Evolutionary conservation across 768 basidiomycete genomes (phyloP), one percentile per base, ranked within the genome.

Genomic region (Russula sp.): DNA sequence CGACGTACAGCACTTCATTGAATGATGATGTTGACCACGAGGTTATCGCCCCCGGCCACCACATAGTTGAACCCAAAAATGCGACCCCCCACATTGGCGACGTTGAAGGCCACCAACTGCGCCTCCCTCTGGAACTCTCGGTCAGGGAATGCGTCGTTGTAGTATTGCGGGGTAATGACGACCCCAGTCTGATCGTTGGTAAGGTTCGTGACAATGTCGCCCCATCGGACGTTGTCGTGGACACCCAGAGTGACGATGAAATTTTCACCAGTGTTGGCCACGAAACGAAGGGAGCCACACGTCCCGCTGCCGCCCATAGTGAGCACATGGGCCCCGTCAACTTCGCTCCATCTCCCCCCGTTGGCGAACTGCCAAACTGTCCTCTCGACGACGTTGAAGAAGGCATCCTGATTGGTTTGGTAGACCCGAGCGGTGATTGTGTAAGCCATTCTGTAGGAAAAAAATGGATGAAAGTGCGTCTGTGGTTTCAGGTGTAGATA

Each of bases 191-290:
- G 8, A 4, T 31, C 42, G 20, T 6, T 27, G 4, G 14, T 27
- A 40, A 77, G 70, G 55, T 74, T 70, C 4, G 76, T 70, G 57
- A 77, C 69, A 45, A 74, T 71, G 63, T 79, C 77, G 68, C 71
- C 69, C 79, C 78, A 79, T 6, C 72, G 68, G n/a, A n/a, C n/a
- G n/a, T n/a, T n/a, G 63, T 72, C 73, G 71, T 79, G 73, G 32
- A 78, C 70, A 1, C 79, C 78, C 27, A 78, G 44, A 14, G 71
- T 70, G 63, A 75, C 65, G 34, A 76, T 55, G 71, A 76, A 73
- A 11, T 51, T 60, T 56, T 77, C 76, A 58, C 69, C 73, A 8
- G 54, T 68, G 51, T 71, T 69, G 8, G 68, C 64, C 35, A 40
- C 35, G 68, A 78, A 72, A 59, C 75, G 75, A 18, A 79, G 55